phyloP scores from a whole-genome alignment of 495 filamentous ascomycete species.

The Daldinia loculata region DNA sequence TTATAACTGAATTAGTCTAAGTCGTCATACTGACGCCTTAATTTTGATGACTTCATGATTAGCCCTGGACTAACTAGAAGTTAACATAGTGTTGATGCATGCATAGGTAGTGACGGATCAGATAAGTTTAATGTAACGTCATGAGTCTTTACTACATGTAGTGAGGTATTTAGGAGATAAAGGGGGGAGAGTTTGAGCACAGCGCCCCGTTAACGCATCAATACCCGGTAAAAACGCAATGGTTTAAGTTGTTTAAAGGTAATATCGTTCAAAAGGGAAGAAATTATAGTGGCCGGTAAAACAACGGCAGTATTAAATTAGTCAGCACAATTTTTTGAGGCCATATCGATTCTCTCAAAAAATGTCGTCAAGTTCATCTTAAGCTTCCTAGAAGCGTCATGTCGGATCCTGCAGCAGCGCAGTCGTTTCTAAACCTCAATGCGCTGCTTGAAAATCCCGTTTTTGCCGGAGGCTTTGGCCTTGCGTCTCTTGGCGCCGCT shows the following conservation, averaged over 20 bases:
- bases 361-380: conserved; percentile 14
- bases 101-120: background rate
- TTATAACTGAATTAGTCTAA: background rate
- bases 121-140: background rate
- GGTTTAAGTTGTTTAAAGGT: no score
- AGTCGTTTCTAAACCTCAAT: conserved; percentile 55
- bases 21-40: conserved; percentile 2
- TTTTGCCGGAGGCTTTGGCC: conserved; percentile 75
- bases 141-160: background rate
- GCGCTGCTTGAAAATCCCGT: conserved; percentile 64
- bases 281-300: background rate
- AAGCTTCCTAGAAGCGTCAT: conserved; percentile 37
- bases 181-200: background rate
- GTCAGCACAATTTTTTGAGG: conserved; percentile 10
- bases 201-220: background rate
- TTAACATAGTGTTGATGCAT: background rate
- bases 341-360: background rate
- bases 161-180: background rate
- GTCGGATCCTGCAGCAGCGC: conserved; percentile 39
- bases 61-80: background rate
- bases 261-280: background rate
- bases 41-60: background rate
- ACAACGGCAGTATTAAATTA: conserved; percentile 7
- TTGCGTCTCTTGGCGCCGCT: conserved; percentile 83
- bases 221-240: background rate